These are phyloP conservation scores for Toxicodendron radicans DNA, from an alignment of 345 rosid species.

Conservation along the genomic window DNA sequence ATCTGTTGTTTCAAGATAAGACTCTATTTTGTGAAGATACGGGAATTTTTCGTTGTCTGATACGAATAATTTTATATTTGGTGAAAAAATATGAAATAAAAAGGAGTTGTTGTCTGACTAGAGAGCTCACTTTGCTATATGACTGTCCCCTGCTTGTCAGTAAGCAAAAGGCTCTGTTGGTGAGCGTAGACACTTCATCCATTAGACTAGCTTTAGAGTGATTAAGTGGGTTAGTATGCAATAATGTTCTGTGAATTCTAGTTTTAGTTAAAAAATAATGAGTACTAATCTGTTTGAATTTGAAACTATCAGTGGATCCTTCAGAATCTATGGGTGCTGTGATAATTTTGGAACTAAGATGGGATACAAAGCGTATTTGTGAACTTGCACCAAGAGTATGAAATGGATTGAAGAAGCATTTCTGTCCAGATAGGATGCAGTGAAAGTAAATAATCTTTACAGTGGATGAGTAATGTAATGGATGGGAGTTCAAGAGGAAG, in stretches of 20 bases:
- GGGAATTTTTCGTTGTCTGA: neutral
- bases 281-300: neutral
- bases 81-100: neutral
- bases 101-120: neutral
- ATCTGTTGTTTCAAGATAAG: neutral
- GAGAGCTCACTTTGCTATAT: neutral
- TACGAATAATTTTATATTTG: neutral
- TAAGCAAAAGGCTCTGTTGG: neutral
- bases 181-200: neutral
- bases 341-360: conserved; percentile 3
- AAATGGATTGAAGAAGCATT: neutral
- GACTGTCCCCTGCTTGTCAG: neutral
- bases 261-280: neutral
- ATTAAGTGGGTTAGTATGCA: neutral
- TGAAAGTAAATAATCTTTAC: neutral
- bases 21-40: neutral
- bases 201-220: neutral
- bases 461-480: neutral
- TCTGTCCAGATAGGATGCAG: neutral
- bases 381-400: neutral
- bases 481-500: neutral
- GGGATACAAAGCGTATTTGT: neutral
- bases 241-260: neutral
- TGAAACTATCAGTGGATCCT: neutral
- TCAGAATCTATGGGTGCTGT: neutral